Evolutionary conservation across 129 eudicot species (phyloP).

Genomic region (Ambrosia trifida): DNA sequence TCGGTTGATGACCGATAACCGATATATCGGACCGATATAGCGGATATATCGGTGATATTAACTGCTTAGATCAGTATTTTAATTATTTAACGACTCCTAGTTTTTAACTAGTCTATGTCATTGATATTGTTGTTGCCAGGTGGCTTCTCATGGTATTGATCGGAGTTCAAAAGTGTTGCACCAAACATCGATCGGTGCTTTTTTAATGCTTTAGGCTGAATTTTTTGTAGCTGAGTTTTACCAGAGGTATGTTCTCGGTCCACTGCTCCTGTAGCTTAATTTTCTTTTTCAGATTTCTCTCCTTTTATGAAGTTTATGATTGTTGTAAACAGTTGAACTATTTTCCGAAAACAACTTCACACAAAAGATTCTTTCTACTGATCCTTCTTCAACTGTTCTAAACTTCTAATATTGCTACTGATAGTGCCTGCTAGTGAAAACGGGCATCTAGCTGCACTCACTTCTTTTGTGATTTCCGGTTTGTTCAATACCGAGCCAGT

Average conservation of each 20-base stretch:
- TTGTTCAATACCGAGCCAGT: too few relatives aligned
- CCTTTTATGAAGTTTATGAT: slow-evolving; percentile 2
- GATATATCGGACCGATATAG: too few relatives aligned
- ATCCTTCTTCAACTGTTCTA: too few relatives aligned
- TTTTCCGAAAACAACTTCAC: too few relatives aligned
- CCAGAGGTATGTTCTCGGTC: slow-evolving; percentile 34
- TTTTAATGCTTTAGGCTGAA: slow-evolving; percentile 65
- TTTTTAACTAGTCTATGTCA: background rate
- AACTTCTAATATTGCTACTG: too few relatives aligned
- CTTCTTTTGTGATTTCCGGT: too few relatives aligned
- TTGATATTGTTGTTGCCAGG: slow-evolving; percentile 44
- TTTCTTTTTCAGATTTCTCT: background rate
- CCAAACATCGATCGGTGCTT: slow-evolving; percentile 76
- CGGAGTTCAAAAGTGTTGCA: slow-evolving; percentile 91
- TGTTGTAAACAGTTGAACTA: background rate
- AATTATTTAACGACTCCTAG: background rate
- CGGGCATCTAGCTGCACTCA: too few relatives aligned
- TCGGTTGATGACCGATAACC: too few relatives aligned
- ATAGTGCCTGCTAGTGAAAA: too few relatives aligned
- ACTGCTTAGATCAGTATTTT: too few relatives aligned
- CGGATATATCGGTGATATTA: too few relatives aligned
- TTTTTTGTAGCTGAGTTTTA: slow-evolving; percentile 19
- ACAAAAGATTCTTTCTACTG: too few relatives aligned
- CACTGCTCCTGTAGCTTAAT: slow-evolving; percentile 7
- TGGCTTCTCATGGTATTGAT: slow-evolving; percentile 96